Evolutionary conservation across 192 early-diverging fungal species (phyloP), one percentile per base, ranked within the genome.

Genomic region (Funneliformis mosseae): DNA sequence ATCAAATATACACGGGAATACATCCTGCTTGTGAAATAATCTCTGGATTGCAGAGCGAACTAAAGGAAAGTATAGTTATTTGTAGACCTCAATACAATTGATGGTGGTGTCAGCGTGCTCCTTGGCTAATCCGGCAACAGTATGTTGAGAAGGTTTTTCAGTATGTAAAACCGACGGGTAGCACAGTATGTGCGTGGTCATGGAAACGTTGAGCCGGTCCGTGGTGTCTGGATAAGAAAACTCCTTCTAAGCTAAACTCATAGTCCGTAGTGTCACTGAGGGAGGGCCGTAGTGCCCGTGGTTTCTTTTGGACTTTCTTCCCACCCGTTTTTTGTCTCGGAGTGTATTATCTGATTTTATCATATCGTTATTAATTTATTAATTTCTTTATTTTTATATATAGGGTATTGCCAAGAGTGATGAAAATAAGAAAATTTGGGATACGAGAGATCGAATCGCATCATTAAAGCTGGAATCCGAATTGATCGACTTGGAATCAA

Each of bases 151-250:
- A 28, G 43, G 71, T 80, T 60, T 50, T 80, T 5, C 71, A 16
- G 80, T 39, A 59, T 74, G 70, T 80, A 80, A 67, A 80, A 80
- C 79, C 28, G 59, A 78, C 38, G 67, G 80, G 71, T 80, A 80
- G 80, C 71, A 12, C 79, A 50, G 79, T 39, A 59, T 80, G 79
- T 73, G 71, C 80, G 59, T 80, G 80, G 71, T 46, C 41, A 73
- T 74, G 23, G 80, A 80, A 80, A 74, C 71, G 21, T 46, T 73
- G 70, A 27, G 71, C 46, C 74, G 69, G 0, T 38, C 27, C 80
- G 60, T 39, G 4, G 71, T 45, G 60, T 73, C 43, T 59, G 38
- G 27, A 50, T 42, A 67, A 80, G 80, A 71, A 50, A 63, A 39
- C 39, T 64, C 55, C 66, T 12, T 45, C 63, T 80, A 39, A 80